phyloP scores from a whole-genome alignment of 495 filamentous ascomycete genomes.

The Staphylotrichum longicolle region DNA sequence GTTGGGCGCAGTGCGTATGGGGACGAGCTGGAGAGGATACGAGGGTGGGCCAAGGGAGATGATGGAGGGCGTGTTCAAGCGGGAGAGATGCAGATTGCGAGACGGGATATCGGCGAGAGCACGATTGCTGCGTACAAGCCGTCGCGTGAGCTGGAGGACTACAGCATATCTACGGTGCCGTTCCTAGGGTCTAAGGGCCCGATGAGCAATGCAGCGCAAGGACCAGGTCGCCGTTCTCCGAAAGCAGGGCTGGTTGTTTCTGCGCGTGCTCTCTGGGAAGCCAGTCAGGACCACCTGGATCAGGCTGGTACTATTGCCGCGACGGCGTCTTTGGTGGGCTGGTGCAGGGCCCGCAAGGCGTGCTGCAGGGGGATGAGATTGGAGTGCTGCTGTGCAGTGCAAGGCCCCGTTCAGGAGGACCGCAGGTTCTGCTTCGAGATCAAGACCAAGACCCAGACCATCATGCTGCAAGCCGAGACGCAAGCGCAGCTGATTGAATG shows the following conservation, averaged over 20 bases:
- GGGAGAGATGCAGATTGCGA: constrained; percentile 79
- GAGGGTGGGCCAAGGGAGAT: constrained; percentile 86
- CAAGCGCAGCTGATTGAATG: constrained; percentile 86
- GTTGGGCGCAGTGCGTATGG: constrained; percentile 57
- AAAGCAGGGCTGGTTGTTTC: constrained; percentile 96
- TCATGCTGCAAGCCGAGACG: constrained; percentile 89
- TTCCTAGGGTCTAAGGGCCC: constrained; percentile 73
- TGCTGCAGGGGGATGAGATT: constrained; percentile 93
- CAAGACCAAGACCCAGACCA: constrained; percentile 91
- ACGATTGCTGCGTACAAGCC: constrained; percentile 69
- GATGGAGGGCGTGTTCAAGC: constrained; percentile 71
- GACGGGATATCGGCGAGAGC: constrained; percentile 78
- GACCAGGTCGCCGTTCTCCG: constrained; percentile 49
- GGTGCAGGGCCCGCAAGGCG: constrained; percentile 79
- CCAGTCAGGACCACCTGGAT: constrained; percentile 85
- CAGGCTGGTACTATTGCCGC: constrained; percentile 90
- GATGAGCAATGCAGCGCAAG: constrained; percentile 50
- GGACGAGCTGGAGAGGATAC: constrained; percentile 82
- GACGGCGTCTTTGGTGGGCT: constrained; percentile 96
- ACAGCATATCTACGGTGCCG: constrained; percentile 80
- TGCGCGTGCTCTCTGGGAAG: constrained; percentile 80
- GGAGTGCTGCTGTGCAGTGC: constrained; percentile 92
- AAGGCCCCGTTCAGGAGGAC: constrained; percentile 83
- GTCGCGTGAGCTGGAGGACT: constrained; percentile 89
- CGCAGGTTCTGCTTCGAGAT: constrained; percentile 97